Base-by-base conservation (phyloP, 2,329 filamentous ascomycete species). In the Hypoxylon sp. region DNA sequence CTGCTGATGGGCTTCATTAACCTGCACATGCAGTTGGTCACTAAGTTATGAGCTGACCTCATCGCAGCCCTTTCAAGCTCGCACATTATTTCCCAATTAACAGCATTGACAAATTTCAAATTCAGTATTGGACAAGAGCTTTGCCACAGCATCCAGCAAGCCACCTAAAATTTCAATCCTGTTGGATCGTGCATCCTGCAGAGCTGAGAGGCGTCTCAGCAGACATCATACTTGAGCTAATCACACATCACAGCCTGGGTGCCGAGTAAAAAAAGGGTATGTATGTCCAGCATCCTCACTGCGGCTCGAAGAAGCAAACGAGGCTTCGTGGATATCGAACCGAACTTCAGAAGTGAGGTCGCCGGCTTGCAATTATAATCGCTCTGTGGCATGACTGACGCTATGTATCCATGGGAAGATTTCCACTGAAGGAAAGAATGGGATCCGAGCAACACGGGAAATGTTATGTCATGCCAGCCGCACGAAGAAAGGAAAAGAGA, bases 391-490 rank as follows among this genome's bases (percentile, higher is more conserved):
- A 74, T 86, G 88, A 91, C 87, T 89, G 91, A 94, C 91, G 90
- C 91, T 88, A 74, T 79, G 81, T 70, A 83, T 85, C 83, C 83
- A 85, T 88, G 81, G 80, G 74, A 76, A 47, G 25, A 78, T 11
- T 82, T 83, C 85, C 81, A 79, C 83, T 78, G 71, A 78, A 74
- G 70, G 75, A 77, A 41, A 75, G 71, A 77, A 60, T 14, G 77
- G 82, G 83, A 89, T 84, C 84, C 87, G 90, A 91, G 91, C 90
- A 94, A 94, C 90, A 92, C 88, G 90, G 90, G 88, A 86, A 87
- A 87, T 81, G 83, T 85, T 81, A 78, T 81, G 86, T 90, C 85
- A 88, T 90, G 88, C 88, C 89, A 83, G 90, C 91, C 91, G 91
- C 91, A 94, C 90, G 84, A 92, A 85, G 88, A 82, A 84, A 87